Base-by-base conservation (phyloP, 1,284 basidiomycete species). In the Sparassis latifolia region DNA sequence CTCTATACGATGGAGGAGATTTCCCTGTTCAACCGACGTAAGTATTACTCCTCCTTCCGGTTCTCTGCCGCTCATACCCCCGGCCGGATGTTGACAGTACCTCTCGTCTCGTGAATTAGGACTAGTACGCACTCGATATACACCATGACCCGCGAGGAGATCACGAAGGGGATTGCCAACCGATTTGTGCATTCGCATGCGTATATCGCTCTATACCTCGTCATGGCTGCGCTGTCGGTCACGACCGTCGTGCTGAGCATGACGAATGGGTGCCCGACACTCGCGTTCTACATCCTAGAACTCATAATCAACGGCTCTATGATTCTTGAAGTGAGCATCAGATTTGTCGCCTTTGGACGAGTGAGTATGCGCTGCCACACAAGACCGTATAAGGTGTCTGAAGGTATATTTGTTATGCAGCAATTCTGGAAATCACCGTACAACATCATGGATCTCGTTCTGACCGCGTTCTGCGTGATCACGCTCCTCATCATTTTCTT, bases 391-490 rank as follows among this genome's bases (percentile, higher is more conserved):
- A 28, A 7, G 10, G 4, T 40, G 33, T 27, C 47, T 35, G 27
- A 33, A 10, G 33, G 38, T 6, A 28, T n/a, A 43, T 44, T 30
- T 38, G 27, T 31, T 28, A 35, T 33, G 10, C 62, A 97, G 94
- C 90, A 94, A 91, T 97, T 97, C 72, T 96, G 93, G 84, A 87
- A 85, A 68, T 94, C 93, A 12, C 82, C 86, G 10, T 92, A 91
- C 70, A 97, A 97, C 66, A 73, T 92, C 39, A 75, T 94, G 62
- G 93, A 97, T 66, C 76, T 96, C 10, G 77, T 88, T 44, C 76
- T 97, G 44, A 95, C 93, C 1, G 56, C 80, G 12, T 90, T 97
- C 69, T 97, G 94, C 65, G 83, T 82, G 5, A 66, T 96, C 55
- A 97, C 94, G 1, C 72, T 97, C 20, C 72, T 95, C 35, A 79